Evolutionary conservation across 352 stramenopile species (phyloP), one percentile per base, ranked within the genome.

Genomic region (Globisporangium acanthophoron): DNA sequence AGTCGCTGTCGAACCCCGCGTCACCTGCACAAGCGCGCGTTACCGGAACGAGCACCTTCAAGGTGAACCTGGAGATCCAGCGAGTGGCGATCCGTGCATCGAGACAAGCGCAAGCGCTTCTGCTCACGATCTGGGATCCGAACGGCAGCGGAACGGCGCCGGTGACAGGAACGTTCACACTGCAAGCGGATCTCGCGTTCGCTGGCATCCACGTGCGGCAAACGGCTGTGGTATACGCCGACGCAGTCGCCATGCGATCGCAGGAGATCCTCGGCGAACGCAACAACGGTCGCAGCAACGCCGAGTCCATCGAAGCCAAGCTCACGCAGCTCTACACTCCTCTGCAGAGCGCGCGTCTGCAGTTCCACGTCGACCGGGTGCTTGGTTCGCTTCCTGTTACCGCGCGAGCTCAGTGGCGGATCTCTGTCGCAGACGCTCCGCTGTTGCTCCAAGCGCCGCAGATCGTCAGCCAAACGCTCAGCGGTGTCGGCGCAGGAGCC

Each of bases 231-330:
- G 50, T 76, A 21, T 59, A 73, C 27, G 59, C 58, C 5, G 58
- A 76, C 49, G 71, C 71, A 24, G 66, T 67, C 11, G 65, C 65
- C 0, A 76, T 75, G 66, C 52, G 41, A 3, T 31, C 61, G 1
- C 58, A 80, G 8, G 71, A 80, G 51, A 29, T 73, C 3, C 33
- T 66, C 7, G 65, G 47, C 3, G 56, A 73, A n/a, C 37, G 63
- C 35, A 64, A 51, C 49, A 69, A 60, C 24, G 71, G 68, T 5
- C 55, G 56, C 50, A 58, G 59, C 35, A 27, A 29, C 7, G 45
- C 35, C 2, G 71, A 74, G 58, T 80, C 71, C 1, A 69, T 77
- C 45, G 68, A 80, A 58, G 66, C 60, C 6, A 51, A 53, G 12
- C 21, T 80, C 8, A 31, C 58, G 16, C 3, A 24, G 7, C 47